phyloP scores from a whole-genome alignment of 768 basidiomycete genomes.

The Boletus rex-veris region DNA sequence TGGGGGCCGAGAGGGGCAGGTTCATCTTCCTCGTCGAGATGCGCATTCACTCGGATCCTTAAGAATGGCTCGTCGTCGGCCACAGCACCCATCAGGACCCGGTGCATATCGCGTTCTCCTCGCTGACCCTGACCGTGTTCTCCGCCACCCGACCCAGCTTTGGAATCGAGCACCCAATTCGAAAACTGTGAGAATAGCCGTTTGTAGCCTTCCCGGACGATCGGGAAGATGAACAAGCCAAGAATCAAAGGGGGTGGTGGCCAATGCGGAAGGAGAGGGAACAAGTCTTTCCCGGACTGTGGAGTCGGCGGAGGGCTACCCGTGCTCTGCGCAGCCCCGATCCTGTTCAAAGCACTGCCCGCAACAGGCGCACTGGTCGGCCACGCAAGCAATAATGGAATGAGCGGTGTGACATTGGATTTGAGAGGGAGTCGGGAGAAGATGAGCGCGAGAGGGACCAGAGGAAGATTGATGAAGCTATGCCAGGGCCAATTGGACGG shows the following conservation, averaged over 20 bases:
- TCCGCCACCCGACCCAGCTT: slow-evolving; percentile 7
- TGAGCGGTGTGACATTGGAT: slow-evolving; percentile 22
- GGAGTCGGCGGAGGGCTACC: neutral
- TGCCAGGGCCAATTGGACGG: slow-evolving; percentile 73
- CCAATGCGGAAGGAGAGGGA: slow-evolving; percentile 40
- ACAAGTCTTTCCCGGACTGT: slow-evolving; percentile 13
- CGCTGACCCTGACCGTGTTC: slow-evolving; percentile 13
- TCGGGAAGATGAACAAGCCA: slow-evolving; percentile 49
- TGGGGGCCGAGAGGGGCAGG: slow-evolving; percentile 11
- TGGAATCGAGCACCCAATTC: slow-evolving; percentile 41
- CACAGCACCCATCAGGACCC: slow-evolving; percentile 19
- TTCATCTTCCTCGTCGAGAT: slow-evolving; percentile 30
- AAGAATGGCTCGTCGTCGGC: slow-evolving; percentile 31
- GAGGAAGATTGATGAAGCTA: slow-evolving; percentile 70
- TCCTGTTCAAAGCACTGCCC: slow-evolving; percentile 1
- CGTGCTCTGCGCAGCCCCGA: neutral
- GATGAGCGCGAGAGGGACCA: slow-evolving; percentile 67
- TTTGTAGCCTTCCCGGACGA: slow-evolving; percentile 45
- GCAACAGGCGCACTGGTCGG: slow-evolving; percentile 27
- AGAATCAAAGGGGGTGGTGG: slow-evolving; percentile 60
- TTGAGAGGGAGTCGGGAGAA: slow-evolving; percentile 51
- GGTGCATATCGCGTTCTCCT: slow-evolving; percentile 21
- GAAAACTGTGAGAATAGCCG: slow-evolving; percentile 39
- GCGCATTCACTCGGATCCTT: slow-evolving; percentile 30
- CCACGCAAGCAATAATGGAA: slow-evolving; percentile 28